A percentile compares a stretch with the other conserved stretches of the same genome.
Evolutionary conservation across 192 early-diverging fungal species (phyloP).

Genomic region (Rhizoclosmatium sp.): DNA sequence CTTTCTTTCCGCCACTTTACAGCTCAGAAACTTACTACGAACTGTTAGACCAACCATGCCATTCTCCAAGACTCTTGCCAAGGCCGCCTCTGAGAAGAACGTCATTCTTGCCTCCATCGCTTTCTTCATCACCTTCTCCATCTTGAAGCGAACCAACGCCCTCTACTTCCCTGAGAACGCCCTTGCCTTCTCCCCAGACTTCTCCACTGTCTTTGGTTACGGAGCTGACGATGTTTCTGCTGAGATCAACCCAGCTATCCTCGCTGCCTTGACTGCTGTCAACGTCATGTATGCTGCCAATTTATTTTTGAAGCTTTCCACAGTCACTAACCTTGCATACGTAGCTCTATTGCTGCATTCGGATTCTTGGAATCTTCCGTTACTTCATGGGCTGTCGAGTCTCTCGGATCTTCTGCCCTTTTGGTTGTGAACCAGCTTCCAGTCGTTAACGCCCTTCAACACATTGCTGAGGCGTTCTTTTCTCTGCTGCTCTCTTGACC

Average conservation of each 20-base stretch:
- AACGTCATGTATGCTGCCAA: neutral
- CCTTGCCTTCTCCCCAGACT: neutral
- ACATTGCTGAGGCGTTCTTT: neutral
- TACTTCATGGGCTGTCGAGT: slow-evolving; percentile 2
- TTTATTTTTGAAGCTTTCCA: neutral
- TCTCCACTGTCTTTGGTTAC: neutral
- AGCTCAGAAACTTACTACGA: no score
- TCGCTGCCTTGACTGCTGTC: neutral
- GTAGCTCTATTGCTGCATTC: neutral
- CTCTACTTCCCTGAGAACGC: slow-evolving; percentile 8
- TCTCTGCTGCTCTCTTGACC: neutral
- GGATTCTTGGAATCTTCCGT: neutral
- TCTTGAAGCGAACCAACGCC: slow-evolving; percentile 6
- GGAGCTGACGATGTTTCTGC: neutral
- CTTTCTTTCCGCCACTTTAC: no score
- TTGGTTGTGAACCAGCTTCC: neutral
- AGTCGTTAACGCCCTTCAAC: neutral
- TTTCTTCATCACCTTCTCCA: slow-evolving; percentile 6
- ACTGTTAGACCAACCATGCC: neutral
- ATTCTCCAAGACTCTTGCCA: slow-evolving; percentile 8
- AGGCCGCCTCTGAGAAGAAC: slow-evolving; percentile 17
- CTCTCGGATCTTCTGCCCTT: neutral
- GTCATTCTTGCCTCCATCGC: slow-evolving; percentile 3
- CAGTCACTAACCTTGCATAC: neutral
- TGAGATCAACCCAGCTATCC: neutral